phyloP scores from a whole-genome alignment of 257 asterid species.

The Solanum sejunctum region DNA sequence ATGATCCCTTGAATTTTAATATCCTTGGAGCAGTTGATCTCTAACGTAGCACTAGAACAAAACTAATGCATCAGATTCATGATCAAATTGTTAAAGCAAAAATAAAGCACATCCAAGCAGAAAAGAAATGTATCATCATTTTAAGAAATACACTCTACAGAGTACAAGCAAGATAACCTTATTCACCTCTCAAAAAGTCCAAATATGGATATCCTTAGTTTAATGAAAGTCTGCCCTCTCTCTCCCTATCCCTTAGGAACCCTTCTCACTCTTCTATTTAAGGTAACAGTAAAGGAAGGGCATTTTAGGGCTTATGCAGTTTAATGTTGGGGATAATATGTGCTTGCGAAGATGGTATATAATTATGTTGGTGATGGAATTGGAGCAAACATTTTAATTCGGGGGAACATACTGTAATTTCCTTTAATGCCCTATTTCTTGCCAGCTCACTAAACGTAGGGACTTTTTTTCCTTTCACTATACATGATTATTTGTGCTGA shows the following conservation, averaged over 20 bases:
- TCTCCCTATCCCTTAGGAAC: background rate
- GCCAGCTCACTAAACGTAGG: no score
- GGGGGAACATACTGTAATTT: no score
- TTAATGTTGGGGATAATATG: background rate
- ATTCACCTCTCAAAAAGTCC: background rate
- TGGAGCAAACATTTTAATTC: background rate
- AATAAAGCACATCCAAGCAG: background rate
- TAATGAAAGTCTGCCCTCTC: background rate
- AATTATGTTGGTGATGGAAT: background rate
- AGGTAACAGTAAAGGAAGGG: background rate
- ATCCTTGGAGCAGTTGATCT: conserved; percentile 94
- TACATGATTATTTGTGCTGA: background rate
- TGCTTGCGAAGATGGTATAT: background rate
- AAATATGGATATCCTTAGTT: background rate
- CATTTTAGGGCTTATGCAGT: background rate
- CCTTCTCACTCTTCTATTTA: background rate
- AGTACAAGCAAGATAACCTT: background rate
- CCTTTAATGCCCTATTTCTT: no score
- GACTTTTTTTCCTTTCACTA: no score
- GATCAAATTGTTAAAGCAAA: background rate
- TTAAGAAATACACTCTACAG: background rate
- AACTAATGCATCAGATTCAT: background rate
- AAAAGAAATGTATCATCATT: background rate
- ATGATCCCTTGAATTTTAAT: conserved; percentile 89
- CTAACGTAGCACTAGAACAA: conserved; percentile 68